Evolutionary conservation across 495 filamentous ascomycete species (phyloP).

Genomic region (Hyaloscypha bicolor): DNA sequence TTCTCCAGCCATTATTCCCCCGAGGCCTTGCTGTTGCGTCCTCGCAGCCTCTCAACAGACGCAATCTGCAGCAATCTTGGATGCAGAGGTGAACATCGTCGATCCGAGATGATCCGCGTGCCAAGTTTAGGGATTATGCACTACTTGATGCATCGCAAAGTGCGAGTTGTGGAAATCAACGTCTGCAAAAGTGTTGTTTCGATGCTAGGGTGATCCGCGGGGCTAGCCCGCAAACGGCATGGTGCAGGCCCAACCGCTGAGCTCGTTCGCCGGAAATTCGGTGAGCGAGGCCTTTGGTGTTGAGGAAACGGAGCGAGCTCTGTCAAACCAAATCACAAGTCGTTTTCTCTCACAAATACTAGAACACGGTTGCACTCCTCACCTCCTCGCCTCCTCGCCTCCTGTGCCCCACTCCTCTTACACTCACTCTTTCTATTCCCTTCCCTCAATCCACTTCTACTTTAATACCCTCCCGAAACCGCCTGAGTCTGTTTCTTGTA

Average conservation of each 20-base stretch:
- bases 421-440: conserved; percentile 29
- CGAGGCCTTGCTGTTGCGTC: not conserved
- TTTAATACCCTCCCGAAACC: conserved; percentile 2
- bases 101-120: not conserved
- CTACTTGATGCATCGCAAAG: not conserved
- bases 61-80: not conserved
- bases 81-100: not conserved
- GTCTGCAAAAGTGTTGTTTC: not conserved
- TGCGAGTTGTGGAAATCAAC: conserved; percentile 1
- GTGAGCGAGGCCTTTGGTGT: conserved; percentile 17
- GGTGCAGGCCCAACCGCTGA: conserved; percentile 6
- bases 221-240: conserved; percentile 1
- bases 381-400: not conserved
- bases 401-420: conserved; percentile 17
- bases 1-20: not conserved
- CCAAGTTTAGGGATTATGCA: not conserved
- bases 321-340: not conserved
- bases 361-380: not conserved
- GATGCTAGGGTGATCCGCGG: not conserved
- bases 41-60: not conserved
- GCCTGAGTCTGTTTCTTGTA: not conserved
- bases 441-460: conserved; percentile 17
- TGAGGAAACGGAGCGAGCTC: conserved; percentile 6
- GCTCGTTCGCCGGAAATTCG: conserved; percentile 1
- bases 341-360: not conserved